Percentiles rank a stretch among this genome's conserved stretches.
Evolutionary conservation across 2,329 filamentous ascomycete species (phyloP).

Genomic region (Trichoderma oligosporum): DNA sequence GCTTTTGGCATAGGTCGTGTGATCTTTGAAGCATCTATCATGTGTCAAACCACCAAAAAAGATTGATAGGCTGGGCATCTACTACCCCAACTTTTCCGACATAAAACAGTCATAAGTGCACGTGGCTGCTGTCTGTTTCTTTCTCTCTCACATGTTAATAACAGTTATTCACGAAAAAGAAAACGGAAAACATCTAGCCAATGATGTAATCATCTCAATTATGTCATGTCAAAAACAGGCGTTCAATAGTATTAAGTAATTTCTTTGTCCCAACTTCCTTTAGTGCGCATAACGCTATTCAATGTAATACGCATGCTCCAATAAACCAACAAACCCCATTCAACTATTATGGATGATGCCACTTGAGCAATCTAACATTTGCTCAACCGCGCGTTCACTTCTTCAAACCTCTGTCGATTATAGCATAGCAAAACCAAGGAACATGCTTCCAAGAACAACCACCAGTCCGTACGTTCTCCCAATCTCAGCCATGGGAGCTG

Average conservation of each 20-base stretch:
- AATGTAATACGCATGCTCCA: conserved; percentile 10
- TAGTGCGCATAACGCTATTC: conserved; percentile 10
- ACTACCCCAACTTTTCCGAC: too few relatives aligned
- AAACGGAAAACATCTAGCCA: neutral
- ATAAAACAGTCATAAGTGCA: too few relatives aligned
- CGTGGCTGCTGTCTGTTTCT: neutral
- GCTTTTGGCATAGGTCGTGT: neutral
- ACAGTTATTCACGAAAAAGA: neutral
- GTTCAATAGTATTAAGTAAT: conserved; percentile 15
- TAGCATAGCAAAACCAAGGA: conserved; percentile 37
- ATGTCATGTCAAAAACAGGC: conserved; percentile 9
- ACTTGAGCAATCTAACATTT: neutral
- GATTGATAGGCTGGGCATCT: neutral
- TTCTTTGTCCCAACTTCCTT: conserved; percentile 1
- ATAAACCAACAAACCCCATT: neutral
- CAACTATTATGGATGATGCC: conserved; percentile 9
- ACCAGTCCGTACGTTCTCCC: conserved; percentile 38
- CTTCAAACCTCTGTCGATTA: neutral
- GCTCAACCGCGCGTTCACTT: neutral
- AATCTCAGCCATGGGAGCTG: conserved; percentile 32
- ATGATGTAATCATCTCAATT: conserved; percentile 10
- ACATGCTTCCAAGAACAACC: conserved; percentile 38
- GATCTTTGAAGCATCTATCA: conserved; percentile 3
- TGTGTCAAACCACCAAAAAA: neutral
- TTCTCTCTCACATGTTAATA: neutral